Percentiles rank a stretch among this genome's conserved stretches.
Conservation (phyloP, 306 rosid species). For the Begonia masoniana region DNA sequence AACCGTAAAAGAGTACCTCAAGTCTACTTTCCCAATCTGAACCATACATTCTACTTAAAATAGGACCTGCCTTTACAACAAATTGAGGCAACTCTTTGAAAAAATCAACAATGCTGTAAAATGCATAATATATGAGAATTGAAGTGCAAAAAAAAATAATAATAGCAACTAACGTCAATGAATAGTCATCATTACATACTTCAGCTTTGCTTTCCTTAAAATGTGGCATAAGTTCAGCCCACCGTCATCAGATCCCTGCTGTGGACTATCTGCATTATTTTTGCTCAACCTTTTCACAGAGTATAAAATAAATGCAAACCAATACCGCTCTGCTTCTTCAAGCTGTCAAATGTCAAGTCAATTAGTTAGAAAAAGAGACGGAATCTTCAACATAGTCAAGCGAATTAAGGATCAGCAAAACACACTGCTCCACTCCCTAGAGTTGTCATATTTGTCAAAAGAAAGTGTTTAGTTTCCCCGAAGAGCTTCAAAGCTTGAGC, state of each 20-base stretch:
- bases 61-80: conserved; percentile 75
- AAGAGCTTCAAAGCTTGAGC: conserved; percentile 47
- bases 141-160: conserved; percentile 3
- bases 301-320: conserved; percentile 75
- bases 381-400: background rate
- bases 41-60: conserved; percentile 56
- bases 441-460: conserved; percentile 36
- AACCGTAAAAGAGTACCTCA: conserved; percentile 40
- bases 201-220: conserved; percentile 71
- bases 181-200: conserved; percentile 25
- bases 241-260: conserved; percentile 22
- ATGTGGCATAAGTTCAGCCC: conserved; percentile 63
- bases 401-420: background rate
- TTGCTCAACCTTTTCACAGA: conserved; percentile 48
- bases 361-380: too few relatives aligned
- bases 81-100: conserved; percentile 95
- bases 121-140: conserved; percentile 13
- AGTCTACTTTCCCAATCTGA: conserved; percentile 90
- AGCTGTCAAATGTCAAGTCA: conserved; percentile 24
- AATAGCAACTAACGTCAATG: too few relatives aligned
- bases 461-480: conserved; percentile 45
- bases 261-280: conserved; percentile 23
- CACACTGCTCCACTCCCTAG: conserved; percentile 65
- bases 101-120: conserved; percentile 66
- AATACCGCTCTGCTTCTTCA: conserved; percentile 73